phyloP scores from a whole-genome alignment of 2,329 filamentous ascomycete genomes.

The Aspergillus sp. region DNA sequence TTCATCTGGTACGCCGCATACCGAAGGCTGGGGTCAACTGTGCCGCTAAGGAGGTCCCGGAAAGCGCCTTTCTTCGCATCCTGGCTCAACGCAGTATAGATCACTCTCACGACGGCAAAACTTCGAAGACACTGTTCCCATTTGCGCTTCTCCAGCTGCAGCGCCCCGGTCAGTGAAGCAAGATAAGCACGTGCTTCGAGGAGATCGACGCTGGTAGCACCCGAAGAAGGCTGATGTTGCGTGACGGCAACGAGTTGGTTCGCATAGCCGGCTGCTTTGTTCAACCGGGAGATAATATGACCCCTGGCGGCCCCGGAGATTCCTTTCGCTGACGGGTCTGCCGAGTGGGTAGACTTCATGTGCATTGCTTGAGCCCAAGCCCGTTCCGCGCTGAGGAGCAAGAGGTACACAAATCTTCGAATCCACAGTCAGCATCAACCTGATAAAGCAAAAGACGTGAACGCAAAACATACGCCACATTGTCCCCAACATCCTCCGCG shows the following conservation, averaged over 20 bases:
- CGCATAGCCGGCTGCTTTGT: conserved; percentile 67
- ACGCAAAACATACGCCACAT: conserved; percentile 58
- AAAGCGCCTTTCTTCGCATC: conserved; percentile 63
- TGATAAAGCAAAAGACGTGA: neutral
- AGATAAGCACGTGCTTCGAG: conserved; percentile 82
- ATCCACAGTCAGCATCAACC: conserved; percentile 7
- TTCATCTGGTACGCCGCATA: conserved; percentile 91
- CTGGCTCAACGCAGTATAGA: conserved; percentile 68
- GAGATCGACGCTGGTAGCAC: conserved; percentile 60
- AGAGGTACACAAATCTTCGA: conserved; percentile 62
- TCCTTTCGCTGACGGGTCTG: conserved; percentile 61
- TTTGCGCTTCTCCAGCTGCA: conserved; percentile 75
- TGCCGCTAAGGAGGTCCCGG: conserved; percentile 75
- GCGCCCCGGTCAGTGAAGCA: conserved; percentile 63
- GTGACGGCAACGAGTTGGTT: conserved; percentile 59
- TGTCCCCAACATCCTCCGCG: conserved; percentile 62
- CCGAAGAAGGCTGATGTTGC: conserved; percentile 51
- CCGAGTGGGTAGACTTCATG: conserved; percentile 73
- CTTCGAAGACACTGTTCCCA: conserved; percentile 71
- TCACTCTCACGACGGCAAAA: conserved; percentile 67
- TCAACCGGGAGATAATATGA: conserved; percentile 79
- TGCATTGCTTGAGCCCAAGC: conserved; percentile 95
- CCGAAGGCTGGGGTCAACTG: conserved; percentile 84
- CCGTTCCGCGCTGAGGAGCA: conserved; percentile 77
- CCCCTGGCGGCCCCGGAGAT: conserved; percentile 70